A percentile compares a stretch with the other conserved stretches of the same genome.
Evolutionary conservation across 78 protist genomes (phyloP).

Genomic region (slime mould (Dictyostelium discoideum)): dicty_2.7 NC_007089.4:1362001-1362500

Average conservation of each 20-base stretch:
- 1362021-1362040: slow-evolving; percentile 64
- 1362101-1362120: slow-evolving; percentile 20
- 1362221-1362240: slow-evolving; percentile 22
- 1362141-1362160: slow-evolving; percentile 48
- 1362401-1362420: slow-evolving; percentile 37
- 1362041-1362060: slow-evolving; percentile 71
- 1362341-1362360: slow-evolving; percentile 41
- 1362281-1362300: slow-evolving; percentile 71
- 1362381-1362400: slow-evolving; percentile 15
- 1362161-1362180: slow-evolving; percentile 39
- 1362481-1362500: slow-evolving; percentile 59
- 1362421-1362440: slow-evolving; percentile 70
- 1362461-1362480: slow-evolving; percentile 73
- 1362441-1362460: slow-evolving; percentile 64
- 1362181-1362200: slow-evolving; percentile 70
- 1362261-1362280: slow-evolving; percentile 9
- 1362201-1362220: slow-evolving; percentile 36
- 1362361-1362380: slow-evolving; percentile 45
- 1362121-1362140: slow-evolving; percentile 75
- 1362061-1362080: slow-evolving; percentile 61
- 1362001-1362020: slow-evolving; percentile 1
- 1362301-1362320: slow-evolving; percentile 43
- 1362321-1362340: slow-evolving; percentile 49
- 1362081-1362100: slow-evolving; percentile 43
- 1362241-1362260: slow-evolving; percentile 50